These are phyloP conservation scores for Cercis canadensis DNA, from an alignment of 306 rosid genomes.

Conservation along the genomic window DNA sequence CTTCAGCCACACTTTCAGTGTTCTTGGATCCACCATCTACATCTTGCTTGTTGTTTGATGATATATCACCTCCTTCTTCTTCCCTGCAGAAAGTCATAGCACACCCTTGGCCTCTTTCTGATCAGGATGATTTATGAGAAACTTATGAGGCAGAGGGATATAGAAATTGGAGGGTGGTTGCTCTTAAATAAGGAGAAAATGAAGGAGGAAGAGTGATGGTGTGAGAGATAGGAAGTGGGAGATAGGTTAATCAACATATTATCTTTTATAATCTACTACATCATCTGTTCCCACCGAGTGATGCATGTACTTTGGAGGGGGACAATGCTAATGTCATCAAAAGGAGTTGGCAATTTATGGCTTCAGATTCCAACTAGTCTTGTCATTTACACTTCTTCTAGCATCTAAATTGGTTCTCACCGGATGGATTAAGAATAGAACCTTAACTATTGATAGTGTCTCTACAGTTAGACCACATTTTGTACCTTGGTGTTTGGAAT, in stretches of 20 bases:
- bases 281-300: slow-evolving; percentile 48
- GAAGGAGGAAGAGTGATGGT: slow-evolving; percentile 19
- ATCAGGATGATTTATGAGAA: slow-evolving; percentile 23
- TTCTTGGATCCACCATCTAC: slow-evolving; percentile 27
- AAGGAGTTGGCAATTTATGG: slow-evolving; percentile 49
- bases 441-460: slow-evolving; percentile 29
- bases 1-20: slow-evolving; percentile 10
- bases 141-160: slow-evolving; percentile 18
- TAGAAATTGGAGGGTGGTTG: slow-evolving; percentile 23
- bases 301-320: slow-evolving; percentile 53
- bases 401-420: slow-evolving; percentile 35
- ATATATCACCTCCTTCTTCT: slow-evolving; percentile 26
- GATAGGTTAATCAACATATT: slow-evolving; percentile 35
- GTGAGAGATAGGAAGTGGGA: slow-evolving; percentile 43
- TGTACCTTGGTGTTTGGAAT: slow-evolving; percentile 22
- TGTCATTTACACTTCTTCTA: slow-evolving; percentile 38
- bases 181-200: slow-evolving; percentile 47
- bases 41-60: slow-evolving; percentile 35
- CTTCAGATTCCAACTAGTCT: slow-evolving; percentile 53
- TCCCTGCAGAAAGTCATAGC: slow-evolving; percentile 44
- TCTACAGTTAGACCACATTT: slow-evolving; percentile 15
- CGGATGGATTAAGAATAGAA: slow-evolving; percentile 30
- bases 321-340: slow-evolving; percentile 55
- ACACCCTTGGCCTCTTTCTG: not conserved
- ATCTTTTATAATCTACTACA: slow-evolving; percentile 42